Evolutionary conservation across 208 protist genomes (phyloP), one percentile per base, ranked within the genome.

Genomic region (Acanthamoeba polyphaga): DNA sequence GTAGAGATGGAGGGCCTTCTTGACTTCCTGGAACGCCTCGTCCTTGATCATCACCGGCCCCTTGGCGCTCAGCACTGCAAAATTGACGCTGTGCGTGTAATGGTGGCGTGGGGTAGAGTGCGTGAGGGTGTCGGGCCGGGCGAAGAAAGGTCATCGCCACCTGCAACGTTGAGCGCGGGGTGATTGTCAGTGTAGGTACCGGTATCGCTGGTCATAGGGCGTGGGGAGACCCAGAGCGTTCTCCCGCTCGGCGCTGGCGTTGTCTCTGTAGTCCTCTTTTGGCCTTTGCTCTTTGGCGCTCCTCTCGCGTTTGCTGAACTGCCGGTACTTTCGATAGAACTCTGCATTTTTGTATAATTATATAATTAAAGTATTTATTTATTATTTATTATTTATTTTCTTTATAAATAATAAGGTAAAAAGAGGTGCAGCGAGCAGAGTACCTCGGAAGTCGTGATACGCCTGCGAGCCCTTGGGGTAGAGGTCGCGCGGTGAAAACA

Each of bases 1-100:
- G 84, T 95, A 96, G 27, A 96, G 53, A 58, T 96, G 94, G 13
- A 96, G 32, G 9, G 93, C 92, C 85, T 95, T 96, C 72, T 76
- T 88, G 74, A 96, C 72, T 13, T 76, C 43, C 55, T 95, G 70
- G 12, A 90, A 90, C 13, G 0, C 51, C 80, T 70, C 32, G 38
- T 95, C 78, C n/a, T 53, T 43, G 27, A 53, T 13, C 34, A 32
- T 95, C 10, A 55, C 55, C 13, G 46, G 38, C 7, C 60, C 55
- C n/a, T 74, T 89, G n/a, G 68, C 51, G 17, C 55, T 66, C 29
- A 90, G 15, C 3, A 95, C 19, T 66, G 92, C 46, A 94, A 82
- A 80, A n/a, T 82, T 82, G 89, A 94, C 89, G 5, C 89, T 80
- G 88, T 19, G 38, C 32, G 34, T 46, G 19, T 38, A 3, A 3